Base-by-base conservation (phyloP, 352 stramenopile species). In the Phytophthora quininea region DNA sequence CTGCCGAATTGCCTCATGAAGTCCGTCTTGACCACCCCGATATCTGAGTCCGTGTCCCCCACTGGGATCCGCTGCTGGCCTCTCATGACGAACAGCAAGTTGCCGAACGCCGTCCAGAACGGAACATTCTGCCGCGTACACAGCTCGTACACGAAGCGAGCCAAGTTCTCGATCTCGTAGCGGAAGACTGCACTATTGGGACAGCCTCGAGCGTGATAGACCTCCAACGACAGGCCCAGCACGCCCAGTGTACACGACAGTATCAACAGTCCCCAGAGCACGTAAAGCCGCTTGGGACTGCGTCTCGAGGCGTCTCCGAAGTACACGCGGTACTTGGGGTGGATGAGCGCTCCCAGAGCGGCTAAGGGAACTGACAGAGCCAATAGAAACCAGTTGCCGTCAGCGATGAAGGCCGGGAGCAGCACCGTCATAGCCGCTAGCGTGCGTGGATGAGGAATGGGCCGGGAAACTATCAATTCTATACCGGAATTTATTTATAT, bases 21-120 rank as follows among this genome's bases (percentile, higher is more conserved):
- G 43, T 62, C 69, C 32, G 49, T 61, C 66, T 93, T 91, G 19
- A 85, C 54, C 19, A 93, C 70, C n/a, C 76, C 79, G 56, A 93
- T 81, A 67, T 92, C 86, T 64, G 86, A 91, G 74, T 93, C 84
- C 12, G 86, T 92, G 71, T 93, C 86, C 37, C 82, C 84, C 54
- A 83, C 80, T 9, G 86, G 86, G 56, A 93, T 92, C 40, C 75
- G 73, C 6, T 62, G 69, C 48, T 90, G 51, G n/a, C 74, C 72
- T 43, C 86, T 80, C 64, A 93, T 74, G 8, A 93, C 84, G 46
- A 93, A 93, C 19, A 93, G 65, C 50, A 90, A 60, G 46, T 90
- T 92, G 60, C 86, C 86, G 65, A 92, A 92, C 48, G 82, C 76
- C 47, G 79, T 64, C 86, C 86, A 93, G 58, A 88, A 93, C 31